Evolutionary conservation across 768 basidiomycete species (phyloP).

Genomic region (Holtermannia corniformis): DNA sequence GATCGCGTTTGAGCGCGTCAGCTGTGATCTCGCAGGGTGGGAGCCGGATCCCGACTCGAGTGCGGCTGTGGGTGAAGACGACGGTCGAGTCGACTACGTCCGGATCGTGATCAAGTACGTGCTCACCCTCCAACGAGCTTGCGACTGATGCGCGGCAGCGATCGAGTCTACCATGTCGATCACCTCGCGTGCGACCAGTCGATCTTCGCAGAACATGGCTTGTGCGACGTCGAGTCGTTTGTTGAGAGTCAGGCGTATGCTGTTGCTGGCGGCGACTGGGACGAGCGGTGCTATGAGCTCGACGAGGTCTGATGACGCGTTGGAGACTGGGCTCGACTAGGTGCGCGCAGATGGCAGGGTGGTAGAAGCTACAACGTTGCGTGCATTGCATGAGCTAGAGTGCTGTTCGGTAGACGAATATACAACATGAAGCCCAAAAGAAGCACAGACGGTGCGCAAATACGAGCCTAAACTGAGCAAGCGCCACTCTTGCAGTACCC

Average conservation of each 20-base stretch:
- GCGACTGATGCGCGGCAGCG: too few species aligned
- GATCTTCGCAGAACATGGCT: constrained; percentile 44
- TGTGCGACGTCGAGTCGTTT: constrained; percentile 60
- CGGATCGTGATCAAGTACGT: constrained; percentile 61
- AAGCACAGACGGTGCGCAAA: too few species aligned
- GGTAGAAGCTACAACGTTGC: too few species aligned
- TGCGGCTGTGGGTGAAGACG: constrained; percentile 3
- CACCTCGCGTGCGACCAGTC: constrained; percentile 30
- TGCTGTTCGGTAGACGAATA: too few species aligned
- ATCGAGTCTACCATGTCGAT: constrained; percentile 24
- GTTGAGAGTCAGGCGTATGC: constrained; percentile 64
- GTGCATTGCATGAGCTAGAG: too few species aligned
- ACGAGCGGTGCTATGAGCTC: constrained; percentile 32
- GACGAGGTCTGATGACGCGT: too few species aligned
- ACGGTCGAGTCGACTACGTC: constrained; percentile 47
- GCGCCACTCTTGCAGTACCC: constrained; percentile 24
- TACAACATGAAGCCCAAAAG: too few species aligned
- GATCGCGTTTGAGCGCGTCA: constrained; percentile 60
- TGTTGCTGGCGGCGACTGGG: constrained; percentile 57
- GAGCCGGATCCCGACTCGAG: constrained; percentile 31
- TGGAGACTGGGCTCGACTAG: too few species aligned
- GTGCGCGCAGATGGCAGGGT: too few species aligned
- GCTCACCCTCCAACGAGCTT: background rate
- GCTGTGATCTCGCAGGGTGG: constrained; percentile 42
- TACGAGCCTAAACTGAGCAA: constrained; percentile 7